Conservation (phyloP, 169 alveolate species). For the Plasmodium coatneyi region DNA sequence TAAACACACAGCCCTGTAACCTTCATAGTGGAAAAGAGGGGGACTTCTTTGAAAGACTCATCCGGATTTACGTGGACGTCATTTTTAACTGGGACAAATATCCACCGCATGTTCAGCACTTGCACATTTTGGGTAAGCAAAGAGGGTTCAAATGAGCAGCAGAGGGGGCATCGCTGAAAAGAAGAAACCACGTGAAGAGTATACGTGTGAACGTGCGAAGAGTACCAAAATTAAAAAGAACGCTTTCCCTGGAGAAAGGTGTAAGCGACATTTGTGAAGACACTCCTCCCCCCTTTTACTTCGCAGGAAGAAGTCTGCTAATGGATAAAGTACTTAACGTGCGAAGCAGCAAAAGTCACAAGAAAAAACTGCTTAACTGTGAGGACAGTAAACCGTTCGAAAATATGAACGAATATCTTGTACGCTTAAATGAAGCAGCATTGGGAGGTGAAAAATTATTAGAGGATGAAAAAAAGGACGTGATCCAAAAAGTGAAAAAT, state of each 20-base stretch:
- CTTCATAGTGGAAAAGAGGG: not conserved
- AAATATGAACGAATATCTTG: slow-evolving; percentile 14
- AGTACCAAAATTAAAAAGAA: not conserved
- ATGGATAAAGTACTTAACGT: slow-evolving; percentile 34
- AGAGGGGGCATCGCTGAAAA: not conserved
- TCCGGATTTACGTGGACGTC: slow-evolving; percentile 48
- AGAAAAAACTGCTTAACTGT: not conserved
- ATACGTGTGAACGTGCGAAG: not conserved
- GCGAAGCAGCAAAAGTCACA: slow-evolving; percentile 24
- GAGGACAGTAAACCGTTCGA: not conserved
- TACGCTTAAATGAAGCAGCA: slow-evolving; percentile 1
- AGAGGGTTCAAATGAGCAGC: not conserved
- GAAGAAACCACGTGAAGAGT: not conserved
- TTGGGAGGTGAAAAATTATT: not conserved
- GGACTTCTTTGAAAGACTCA: slow-evolving; percentile 28
- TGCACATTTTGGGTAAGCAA: slow-evolving; percentile 31
- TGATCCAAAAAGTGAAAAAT: not conserved
- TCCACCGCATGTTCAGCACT: slow-evolving; percentile 42
- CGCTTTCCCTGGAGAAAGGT: not conserved
- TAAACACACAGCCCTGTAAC: not conserved
- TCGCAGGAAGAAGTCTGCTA: slow-evolving; percentile 5
- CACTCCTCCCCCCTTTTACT: not conserved
- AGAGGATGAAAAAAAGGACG: not conserved
- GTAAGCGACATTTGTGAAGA: not conserved
- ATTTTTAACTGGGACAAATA: slow-evolving; percentile 22